Conservation (phyloP, 2,329 filamentous ascomycete species). For the Diplodia scrobiculata region DNA sequence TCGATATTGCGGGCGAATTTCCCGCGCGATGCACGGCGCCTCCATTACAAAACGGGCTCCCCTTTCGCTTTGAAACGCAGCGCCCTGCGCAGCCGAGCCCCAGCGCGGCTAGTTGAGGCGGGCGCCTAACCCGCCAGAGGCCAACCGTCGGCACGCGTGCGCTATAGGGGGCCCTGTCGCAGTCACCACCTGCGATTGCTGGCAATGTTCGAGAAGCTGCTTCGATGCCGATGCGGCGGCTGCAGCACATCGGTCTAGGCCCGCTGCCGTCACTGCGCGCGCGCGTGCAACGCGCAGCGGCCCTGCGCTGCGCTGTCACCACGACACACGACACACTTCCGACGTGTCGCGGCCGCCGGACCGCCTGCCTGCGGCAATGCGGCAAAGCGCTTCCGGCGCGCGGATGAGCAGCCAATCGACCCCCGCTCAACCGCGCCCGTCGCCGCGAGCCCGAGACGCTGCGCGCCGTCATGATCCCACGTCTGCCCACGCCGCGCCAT, state of each 20-base stretch:
- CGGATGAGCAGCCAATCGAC: conserved; percentile 15
- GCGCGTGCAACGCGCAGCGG: not conserved
- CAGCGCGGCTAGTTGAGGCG: not conserved
- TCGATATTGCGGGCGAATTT: conserved; percentile 16
- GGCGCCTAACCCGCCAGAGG: conserved; percentile 5
- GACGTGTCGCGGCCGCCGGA: conserved; percentile 5
- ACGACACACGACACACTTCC: conserved; percentile 5
- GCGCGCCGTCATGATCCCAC: conserved; percentile 2
- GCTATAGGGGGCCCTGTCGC: conserved; percentile 3
- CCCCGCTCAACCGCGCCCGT: not conserved
- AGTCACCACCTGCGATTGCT: not conserved
- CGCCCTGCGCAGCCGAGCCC: conserved; percentile 14
- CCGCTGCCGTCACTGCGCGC: not conserved
- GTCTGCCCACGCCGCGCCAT: conserved; percentile 21
- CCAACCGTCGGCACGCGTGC: not conserved
- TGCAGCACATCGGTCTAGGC: conserved; percentile 4
- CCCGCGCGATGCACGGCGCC: not conserved
- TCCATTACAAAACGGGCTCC: conserved; percentile 6
- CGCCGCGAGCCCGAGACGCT: not conserved
- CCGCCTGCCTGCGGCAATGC: conserved; percentile 3
- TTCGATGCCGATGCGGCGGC: conserved; percentile 2
- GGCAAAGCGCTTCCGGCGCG: conserved; percentile 10
- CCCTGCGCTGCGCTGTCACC: conserved; percentile 23
- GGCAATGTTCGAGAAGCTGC: conserved; percentile 18
- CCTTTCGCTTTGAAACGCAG: conserved; percentile 1